These are phyloP conservation scores for Penicillium pulvis DNA, from an alignment of 495 filamentous ascomycete species.

Conservation along the genomic window DNA sequence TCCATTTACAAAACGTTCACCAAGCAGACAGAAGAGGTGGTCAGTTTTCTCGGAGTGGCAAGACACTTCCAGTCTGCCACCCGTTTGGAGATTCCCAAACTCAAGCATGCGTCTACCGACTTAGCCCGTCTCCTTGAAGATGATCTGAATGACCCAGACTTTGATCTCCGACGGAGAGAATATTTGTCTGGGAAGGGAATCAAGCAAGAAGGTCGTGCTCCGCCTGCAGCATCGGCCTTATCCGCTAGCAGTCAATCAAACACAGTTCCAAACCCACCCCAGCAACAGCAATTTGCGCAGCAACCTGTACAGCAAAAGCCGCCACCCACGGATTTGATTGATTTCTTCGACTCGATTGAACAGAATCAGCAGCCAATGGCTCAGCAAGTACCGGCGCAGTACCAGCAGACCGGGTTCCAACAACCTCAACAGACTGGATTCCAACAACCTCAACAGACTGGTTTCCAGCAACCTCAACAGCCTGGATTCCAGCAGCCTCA, in stretches of 20 bases:
- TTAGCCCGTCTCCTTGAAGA: constrained; percentile 88
- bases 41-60: constrained; percentile 85
- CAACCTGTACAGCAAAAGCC: constrained; percentile 45
- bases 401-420: constrained; percentile 54
- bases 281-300: constrained; percentile 3
- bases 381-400: constrained; percentile 42
- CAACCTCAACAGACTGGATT: constrained; percentile 41
- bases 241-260: constrained; percentile 30
- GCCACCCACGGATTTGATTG: constrained; percentile 82
- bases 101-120: constrained; percentile 95
- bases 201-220: constrained; percentile 28
- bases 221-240: constrained; percentile 18
- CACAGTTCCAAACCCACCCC: constrained; percentile 20
- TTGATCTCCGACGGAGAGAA: constrained; percentile 90
- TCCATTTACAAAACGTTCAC: constrained; percentile 93
- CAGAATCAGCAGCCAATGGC: constrained; percentile 77
- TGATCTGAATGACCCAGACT: constrained; percentile 93
- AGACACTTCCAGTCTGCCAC: constrained; percentile 90
- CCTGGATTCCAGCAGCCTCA: constrained; percentile 35
- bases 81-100: constrained; percentile 89
- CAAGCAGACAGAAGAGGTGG: constrained; percentile 88
- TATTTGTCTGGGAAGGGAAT: constrained; percentile 85
- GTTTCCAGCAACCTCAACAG: constrained; percentile 49
- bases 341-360: constrained; percentile 98
- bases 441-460: constrained; percentile 40